Evolutionary conservation across 257 asterid genomes (phyloP).

Genomic region (Linderniella brevidens): DNA sequence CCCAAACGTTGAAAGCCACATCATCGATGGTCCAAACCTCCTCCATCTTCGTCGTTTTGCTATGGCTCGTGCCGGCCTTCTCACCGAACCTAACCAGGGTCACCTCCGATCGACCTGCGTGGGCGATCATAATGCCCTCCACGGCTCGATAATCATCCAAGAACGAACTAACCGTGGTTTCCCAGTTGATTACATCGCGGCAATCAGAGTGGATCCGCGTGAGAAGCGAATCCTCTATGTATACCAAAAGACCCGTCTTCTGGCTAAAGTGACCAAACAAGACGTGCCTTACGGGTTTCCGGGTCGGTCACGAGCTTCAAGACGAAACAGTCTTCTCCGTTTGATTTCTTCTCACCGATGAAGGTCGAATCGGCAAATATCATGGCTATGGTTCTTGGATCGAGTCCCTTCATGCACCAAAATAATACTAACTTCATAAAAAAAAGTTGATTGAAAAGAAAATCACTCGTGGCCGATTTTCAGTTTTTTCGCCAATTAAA

Average conservation of each 20-base stretch:
- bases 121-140: constrained; percentile 96
- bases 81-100: constrained; percentile 98
- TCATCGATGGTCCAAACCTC: constrained; percentile 98
- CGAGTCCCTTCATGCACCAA: constrained; percentile 61
- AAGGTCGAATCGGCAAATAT: constrained; percentile 77
- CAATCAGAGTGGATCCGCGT: constrained; percentile 88
- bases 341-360: constrained; percentile 81
- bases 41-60: constrained; percentile 93
- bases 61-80: constrained; percentile 86
- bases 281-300: constrained; percentile 67
- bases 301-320: constrained; percentile 83
- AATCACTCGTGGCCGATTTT: too few species aligned
- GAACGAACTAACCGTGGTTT: constrained; percentile 81
- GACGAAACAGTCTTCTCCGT: constrained; percentile 90
- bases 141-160: constrained; percentile 75
- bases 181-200: constrained; percentile 93
- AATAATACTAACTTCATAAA: too few species aligned
- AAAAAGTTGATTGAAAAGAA: too few species aligned
- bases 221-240: constrained; percentile 94
- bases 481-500: too few species aligned
- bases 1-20: constrained; percentile 83
- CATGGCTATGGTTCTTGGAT: constrained; percentile 79
- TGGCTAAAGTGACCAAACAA: constrained; percentile 94
- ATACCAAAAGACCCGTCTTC: constrained; percentile 80
- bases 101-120: constrained; percentile 78